These are phyloP conservation scores for Peronospora belbahrii DNA, from an alignment of 352 stramenopile genomes.

Conservation along the genomic window DNA sequence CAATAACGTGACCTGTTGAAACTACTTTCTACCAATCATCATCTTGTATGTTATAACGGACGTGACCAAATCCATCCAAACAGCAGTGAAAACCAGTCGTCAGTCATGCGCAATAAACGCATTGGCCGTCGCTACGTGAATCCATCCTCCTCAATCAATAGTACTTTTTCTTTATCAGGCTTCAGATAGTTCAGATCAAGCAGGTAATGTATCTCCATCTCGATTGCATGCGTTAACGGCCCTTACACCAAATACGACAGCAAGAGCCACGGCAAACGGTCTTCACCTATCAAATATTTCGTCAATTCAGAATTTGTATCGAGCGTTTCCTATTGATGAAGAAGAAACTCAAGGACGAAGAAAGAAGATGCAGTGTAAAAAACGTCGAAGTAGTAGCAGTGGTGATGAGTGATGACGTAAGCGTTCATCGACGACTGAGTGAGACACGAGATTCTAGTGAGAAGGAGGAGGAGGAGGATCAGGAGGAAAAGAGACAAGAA, in stretches of 20 bases:
- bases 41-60: background rate
- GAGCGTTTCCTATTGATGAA: constrained; percentile 4
- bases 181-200: constrained; percentile 1
- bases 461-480: too few species aligned
- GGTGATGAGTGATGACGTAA: constrained; percentile 11
- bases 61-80: background rate
- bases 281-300: background rate
- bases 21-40: constrained; percentile 8
- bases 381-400: constrained; percentile 15
- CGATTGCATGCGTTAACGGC: constrained; percentile 6
- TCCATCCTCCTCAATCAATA: background rate
- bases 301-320: constrained; percentile 1
- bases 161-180: background rate
- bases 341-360: constrained; percentile 1
- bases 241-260: constrained; percentile 9
- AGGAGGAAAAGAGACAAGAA: constrained; percentile 3
- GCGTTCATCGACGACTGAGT: background rate
- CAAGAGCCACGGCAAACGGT: constrained; percentile 10
- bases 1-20: background rate
- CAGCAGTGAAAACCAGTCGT: constrained; percentile 29
- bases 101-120: constrained; percentile 28
- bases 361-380: constrained; percentile 13
- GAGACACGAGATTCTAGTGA: constrained; percentile 4
- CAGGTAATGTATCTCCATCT: constrained; percentile 4
- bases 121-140: constrained; percentile 14